Evolutionary conservation across 257 asterid species (phyloP).

Genomic region (Rehmannia glutinosa): DNA sequence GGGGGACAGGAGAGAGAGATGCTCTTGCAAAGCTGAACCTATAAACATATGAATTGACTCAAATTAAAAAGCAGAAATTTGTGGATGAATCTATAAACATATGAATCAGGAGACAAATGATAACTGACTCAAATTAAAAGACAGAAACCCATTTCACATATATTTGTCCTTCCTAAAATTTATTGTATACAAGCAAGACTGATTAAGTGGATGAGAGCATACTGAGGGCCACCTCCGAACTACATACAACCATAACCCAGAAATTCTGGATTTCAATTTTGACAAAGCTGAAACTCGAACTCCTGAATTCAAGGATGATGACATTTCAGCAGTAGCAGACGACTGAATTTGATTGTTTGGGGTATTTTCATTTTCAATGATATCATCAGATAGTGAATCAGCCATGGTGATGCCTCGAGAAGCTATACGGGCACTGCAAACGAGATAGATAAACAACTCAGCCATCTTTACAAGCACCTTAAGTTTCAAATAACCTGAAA

Average conservation of each 20-base stretch:
- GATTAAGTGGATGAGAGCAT: conserved; percentile 43
- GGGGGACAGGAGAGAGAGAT: neutral
- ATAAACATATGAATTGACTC: neutral
- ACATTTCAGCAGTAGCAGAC: conserved; percentile 33
- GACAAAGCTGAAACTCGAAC: conserved; percentile 48
- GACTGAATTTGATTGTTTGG: conserved; percentile 37
- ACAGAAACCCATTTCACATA: conserved; percentile 11
- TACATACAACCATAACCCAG: conserved; percentile 51
- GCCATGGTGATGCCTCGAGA: conserved; percentile 68
- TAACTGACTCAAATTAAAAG: neutral
- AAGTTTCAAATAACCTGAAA: neutral
- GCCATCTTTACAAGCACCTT: neutral
- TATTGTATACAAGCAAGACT: conserved; percentile 12
- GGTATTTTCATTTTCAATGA: conserved; percentile 24
- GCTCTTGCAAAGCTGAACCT: neutral
- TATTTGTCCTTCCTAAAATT: neutral
- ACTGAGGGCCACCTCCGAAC: conserved; percentile 96
- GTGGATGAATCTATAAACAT: neutral
- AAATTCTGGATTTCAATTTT: conserved; percentile 59
- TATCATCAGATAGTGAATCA: conserved; percentile 56
- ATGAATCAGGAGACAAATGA: conserved; percentile 10
- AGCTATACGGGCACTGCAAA: conserved; percentile 84
- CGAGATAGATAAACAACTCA: conserved; percentile 17
- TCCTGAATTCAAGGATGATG: conserved; percentile 33
- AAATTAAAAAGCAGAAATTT: neutral